phyloP scores from a whole-genome alignment of 768 basidiomycete species.

The Naganishia friedmannii region DNA sequence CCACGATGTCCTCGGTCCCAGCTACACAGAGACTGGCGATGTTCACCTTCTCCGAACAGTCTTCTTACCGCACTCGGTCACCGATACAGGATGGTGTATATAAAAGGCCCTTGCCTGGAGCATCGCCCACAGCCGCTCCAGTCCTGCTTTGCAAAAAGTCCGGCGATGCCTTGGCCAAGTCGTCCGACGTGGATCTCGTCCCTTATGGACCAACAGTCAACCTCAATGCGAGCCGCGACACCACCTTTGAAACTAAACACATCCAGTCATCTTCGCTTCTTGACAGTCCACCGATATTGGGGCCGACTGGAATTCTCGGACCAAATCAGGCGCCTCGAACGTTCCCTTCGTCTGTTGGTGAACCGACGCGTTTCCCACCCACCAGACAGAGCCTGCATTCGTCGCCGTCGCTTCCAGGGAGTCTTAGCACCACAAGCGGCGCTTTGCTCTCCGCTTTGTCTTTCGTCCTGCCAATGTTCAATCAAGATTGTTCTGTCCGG shows the following conservation, averaged over 20 bases:
- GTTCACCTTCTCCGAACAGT: neutral
- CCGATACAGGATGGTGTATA: neutral
- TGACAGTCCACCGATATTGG: neutral
- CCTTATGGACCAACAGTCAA: neutral
- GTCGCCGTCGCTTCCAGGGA: neutral
- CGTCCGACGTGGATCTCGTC: neutral
- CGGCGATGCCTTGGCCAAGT: neutral
- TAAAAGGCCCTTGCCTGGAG: neutral
- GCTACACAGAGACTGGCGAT: neutral
- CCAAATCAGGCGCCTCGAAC: neutral
- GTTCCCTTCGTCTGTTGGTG: neutral
- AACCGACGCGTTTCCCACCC: neutral
- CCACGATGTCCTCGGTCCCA: neutral
- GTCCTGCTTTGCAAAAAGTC: neutral
- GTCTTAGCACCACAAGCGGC: neutral
- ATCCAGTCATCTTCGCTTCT: neutral
- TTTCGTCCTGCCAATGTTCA: slow-evolving; percentile 10
- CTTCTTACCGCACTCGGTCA: neutral
- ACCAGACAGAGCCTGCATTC: neutral
- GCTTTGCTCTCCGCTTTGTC: neutral
- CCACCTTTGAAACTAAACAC: neutral
- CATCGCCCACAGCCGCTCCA: neutral
- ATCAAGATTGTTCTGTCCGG: slow-evolving; percentile 8
- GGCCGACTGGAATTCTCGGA: neutral
- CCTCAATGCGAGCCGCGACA: neutral